Evolutionary conservation across 768 basidiomycete species (phyloP).

Genomic region (Lentinula edodes): DNA sequence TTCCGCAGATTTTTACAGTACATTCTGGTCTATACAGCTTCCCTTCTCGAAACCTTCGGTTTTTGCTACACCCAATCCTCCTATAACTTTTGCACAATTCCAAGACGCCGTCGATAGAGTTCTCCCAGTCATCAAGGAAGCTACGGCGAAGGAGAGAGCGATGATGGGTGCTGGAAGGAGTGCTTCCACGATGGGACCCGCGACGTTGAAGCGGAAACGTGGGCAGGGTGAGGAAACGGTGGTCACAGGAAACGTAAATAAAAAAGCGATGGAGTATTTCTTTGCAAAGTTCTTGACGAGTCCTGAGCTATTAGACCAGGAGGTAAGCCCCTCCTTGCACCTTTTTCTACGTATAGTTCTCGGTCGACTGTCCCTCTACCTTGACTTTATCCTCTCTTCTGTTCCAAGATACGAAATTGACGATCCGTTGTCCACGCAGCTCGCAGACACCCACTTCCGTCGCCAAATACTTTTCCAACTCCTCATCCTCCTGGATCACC

Average conservation of each 20-base stretch:
- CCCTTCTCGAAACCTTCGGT: conserved; percentile 77
- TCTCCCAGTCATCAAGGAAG: conserved; percentile 76
- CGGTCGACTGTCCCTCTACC: no score
- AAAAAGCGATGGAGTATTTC: conserved; percentile 62
- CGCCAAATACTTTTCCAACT: conserved; percentile 85
- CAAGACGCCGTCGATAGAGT: conserved; percentile 67
- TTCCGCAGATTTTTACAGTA: conserved; percentile 68
- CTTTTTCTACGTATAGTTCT: neutral
- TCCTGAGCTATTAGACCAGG: conserved; percentile 80
- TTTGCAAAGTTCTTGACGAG: conserved; percentile 92
- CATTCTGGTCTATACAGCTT: conserved; percentile 86
- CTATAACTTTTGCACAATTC: conserved; percentile 57
- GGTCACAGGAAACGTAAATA: conserved; percentile 19
- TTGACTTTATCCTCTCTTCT: no score
- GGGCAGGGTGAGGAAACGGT: conserved; percentile 49
- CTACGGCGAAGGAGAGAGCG: conserved; percentile 81
- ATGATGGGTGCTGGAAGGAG: conserved; percentile 74
- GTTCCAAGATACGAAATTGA: no score
- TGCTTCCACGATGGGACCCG: conserved; percentile 6
- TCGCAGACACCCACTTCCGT: conserved; percentile 90
- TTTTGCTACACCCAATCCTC: conserved; percentile 39
- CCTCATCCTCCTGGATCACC: conserved; percentile 68
- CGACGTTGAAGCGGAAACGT: conserved; percentile 56
- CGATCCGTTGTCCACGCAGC: conserved; percentile 34
- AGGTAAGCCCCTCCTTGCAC: conserved; percentile 43